Conservation (phyloP, 2,329 filamentous ascomycete species). For the Ophiostoma fasciatum region DNA sequence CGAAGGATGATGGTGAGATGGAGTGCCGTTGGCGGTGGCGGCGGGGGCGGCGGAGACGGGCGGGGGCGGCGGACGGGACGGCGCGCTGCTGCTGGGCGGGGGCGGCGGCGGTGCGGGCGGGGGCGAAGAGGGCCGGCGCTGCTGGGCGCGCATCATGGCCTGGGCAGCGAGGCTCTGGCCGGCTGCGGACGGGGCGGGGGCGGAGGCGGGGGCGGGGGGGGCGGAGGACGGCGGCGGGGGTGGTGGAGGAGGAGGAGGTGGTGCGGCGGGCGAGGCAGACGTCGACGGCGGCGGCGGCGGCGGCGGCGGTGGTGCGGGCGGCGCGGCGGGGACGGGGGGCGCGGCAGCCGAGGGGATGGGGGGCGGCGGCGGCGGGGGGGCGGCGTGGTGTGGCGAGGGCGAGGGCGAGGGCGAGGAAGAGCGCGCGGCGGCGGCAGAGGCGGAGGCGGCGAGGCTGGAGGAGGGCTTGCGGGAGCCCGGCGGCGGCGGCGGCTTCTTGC, state of each 20-base stretch:
- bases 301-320: constrained; percentile 25
- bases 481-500: constrained; percentile 57
- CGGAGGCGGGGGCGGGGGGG: constrained; percentile 16
- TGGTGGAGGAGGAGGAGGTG: constrained; percentile 21
- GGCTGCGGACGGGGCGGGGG: constrained; percentile 22
- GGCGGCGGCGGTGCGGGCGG: constrained; percentile 23
- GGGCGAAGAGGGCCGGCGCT: constrained; percentile 11
- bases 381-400: too few species aligned
- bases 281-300: constrained; percentile 27
- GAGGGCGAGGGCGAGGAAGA: neutral
- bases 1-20: too few species aligned
- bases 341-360: constrained; percentile 16
- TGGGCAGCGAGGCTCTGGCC: constrained; percentile 23
- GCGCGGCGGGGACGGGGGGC: constrained; percentile 21
- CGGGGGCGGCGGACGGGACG: constrained; percentile 23
- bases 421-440: neutral
- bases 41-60: constrained; percentile 12
- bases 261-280: constrained; percentile 21
- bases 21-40: constrained; percentile 18
- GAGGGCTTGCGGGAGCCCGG: constrained; percentile 46
- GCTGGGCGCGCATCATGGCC: constrained; percentile 22
- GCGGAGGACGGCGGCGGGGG: constrained; percentile 23
- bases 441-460: constrained; percentile 6
- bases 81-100: constrained; percentile 22
- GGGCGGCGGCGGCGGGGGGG: constrained; percentile 1